A percentile compares a stretch with the other conserved stretches of the same genome.
phyloP scores from a whole-genome alignment of 2,329 filamentous ascomycete species.

The Aspergillus ochraceus region DNA sequence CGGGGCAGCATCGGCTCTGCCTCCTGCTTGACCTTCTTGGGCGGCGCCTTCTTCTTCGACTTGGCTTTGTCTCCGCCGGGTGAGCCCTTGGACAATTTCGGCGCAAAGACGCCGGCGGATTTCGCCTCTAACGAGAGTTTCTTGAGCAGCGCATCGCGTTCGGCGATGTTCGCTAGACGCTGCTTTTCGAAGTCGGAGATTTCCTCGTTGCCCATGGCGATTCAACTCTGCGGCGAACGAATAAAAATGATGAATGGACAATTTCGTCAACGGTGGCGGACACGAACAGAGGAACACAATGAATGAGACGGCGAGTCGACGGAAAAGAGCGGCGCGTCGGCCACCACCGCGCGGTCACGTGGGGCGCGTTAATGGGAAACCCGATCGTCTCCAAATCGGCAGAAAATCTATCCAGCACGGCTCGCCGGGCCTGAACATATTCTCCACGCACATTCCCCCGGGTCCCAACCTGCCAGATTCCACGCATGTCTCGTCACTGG shows the following conservation, averaged over 20 bases:
- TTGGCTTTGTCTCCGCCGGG: conserved; percentile 46
- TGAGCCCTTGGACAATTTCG: conserved; percentile 51
- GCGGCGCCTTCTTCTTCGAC: conserved; percentile 46
- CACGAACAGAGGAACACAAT: background rate
- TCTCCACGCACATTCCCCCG: conserved; percentile 7
- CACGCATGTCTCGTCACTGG: conserved; percentile 30
- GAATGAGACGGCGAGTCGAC: background rate
- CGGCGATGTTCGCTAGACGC: conserved; percentile 80
- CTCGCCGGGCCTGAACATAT: background rate
- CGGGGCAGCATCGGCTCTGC: conserved; percentile 57
- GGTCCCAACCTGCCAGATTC: conserved; percentile 23
- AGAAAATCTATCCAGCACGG: background rate
- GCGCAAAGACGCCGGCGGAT: conserved; percentile 66
- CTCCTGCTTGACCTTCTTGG: conserved; percentile 63
- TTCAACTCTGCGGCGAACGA: background rate
- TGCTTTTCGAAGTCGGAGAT: conserved; percentile 86
- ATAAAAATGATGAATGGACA: too few relatives aligned
- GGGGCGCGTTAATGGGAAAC: background rate
- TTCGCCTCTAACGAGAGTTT: conserved; percentile 69
- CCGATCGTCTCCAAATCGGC: background rate
- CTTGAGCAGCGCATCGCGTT: conserved; percentile 78
- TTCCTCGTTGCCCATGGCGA: conserved; percentile 43
- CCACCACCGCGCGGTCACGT: conserved; percentile 25
- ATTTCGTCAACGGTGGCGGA: background rate
- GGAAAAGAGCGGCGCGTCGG: background rate